Percentiles rank a stretch among this genome's conserved stretches.
phyloP scores from a whole-genome alignment of 108 stramenopile genomes.

The Nitzschia sp. region DNA sequence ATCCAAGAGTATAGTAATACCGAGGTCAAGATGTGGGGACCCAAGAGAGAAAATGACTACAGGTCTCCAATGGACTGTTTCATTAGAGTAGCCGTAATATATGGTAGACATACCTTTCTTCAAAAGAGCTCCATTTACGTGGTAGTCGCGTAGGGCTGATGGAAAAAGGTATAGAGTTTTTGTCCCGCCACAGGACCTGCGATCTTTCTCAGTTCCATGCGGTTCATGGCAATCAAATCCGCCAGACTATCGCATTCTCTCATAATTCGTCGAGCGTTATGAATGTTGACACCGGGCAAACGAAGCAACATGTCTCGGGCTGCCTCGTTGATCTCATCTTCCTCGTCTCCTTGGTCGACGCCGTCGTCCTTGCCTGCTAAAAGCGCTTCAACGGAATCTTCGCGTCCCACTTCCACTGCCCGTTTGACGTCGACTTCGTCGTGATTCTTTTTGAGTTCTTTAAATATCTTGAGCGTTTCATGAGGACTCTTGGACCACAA shows the following conservation, averaged over 20 bases:
- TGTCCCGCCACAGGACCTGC: conserved; percentile 85
- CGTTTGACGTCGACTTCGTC: conserved; percentile 86
- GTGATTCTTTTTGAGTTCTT: conserved; percentile 77
- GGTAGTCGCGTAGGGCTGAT: conserved; percentile 33
- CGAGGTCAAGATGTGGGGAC: no score
- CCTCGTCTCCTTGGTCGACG: conserved; percentile 63
- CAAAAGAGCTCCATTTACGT: no score
- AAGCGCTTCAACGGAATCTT: conserved; percentile 73
- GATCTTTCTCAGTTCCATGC: conserved; percentile 72
- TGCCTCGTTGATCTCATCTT: conserved; percentile 77
- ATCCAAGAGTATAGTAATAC: no score
- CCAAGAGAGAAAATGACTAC: no score
- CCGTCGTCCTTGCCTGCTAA: conserved; percentile 36
- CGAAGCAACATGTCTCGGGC: conserved; percentile 88
- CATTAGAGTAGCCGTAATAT: no score
- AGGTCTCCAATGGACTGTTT: no score
- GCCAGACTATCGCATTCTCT: conserved; percentile 78
- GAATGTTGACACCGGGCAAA: conserved; percentile 87
- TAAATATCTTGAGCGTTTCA: conserved; percentile 91
- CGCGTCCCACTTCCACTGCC: conserved; percentile 80
- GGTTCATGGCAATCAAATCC: conserved; percentile 73
- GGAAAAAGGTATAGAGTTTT: conserved; percentile 87
- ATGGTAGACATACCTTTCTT: no score
- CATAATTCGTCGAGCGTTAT: conserved; percentile 86
- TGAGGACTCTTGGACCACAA: conserved; percentile 94